Conservation (phyloP, 768 basidiomycete genomes). For the Gyrodon lividus region DNA sequence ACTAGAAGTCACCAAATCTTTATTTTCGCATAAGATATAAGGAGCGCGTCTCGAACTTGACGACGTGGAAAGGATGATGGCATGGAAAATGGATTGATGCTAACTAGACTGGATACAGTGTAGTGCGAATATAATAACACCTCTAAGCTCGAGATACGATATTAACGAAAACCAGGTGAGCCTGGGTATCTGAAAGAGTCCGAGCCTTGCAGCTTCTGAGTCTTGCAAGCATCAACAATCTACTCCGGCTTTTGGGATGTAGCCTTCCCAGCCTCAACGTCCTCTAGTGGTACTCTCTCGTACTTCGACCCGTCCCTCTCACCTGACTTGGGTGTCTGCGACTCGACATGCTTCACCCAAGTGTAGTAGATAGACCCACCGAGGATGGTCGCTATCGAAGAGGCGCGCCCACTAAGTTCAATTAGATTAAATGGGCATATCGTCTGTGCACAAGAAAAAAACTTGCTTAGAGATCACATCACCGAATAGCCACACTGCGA, state of each 20-base stretch:
- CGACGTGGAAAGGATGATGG: neutral
- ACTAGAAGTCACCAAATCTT: neutral
- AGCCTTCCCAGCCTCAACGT: slow-evolving; percentile 52
- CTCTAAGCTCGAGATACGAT: neutral
- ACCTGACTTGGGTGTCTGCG: slow-evolving; percentile 38
- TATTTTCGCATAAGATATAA: no score
- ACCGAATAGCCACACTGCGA: slow-evolving; percentile 77
- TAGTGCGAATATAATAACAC: neutral
- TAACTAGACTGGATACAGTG: neutral
- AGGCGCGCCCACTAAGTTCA: slow-evolving; percentile 64
- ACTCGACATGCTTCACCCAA: slow-evolving; percentile 80
- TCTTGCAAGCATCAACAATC: neutral
- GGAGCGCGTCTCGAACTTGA: neutral
- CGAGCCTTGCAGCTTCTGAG: neutral
- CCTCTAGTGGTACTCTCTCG: slow-evolving; percentile 63
- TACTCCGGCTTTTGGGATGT: slow-evolving; percentile 30
- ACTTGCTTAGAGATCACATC: slow-evolving; percentile 80
- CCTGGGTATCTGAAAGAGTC: neutral
- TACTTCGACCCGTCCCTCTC: slow-evolving; percentile 39
- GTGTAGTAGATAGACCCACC: slow-evolving; percentile 83
- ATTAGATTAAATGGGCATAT: slow-evolving; percentile 1
- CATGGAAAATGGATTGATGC: neutral
- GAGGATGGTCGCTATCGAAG: slow-evolving; percentile 81
- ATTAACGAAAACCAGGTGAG: neutral
- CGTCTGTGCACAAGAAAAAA: neutral